These are phyloP conservation scores for Takashimella koratensis DNA, from an alignment of 1,284 basidiomycete genomes.

Conservation along the genomic window DNA sequence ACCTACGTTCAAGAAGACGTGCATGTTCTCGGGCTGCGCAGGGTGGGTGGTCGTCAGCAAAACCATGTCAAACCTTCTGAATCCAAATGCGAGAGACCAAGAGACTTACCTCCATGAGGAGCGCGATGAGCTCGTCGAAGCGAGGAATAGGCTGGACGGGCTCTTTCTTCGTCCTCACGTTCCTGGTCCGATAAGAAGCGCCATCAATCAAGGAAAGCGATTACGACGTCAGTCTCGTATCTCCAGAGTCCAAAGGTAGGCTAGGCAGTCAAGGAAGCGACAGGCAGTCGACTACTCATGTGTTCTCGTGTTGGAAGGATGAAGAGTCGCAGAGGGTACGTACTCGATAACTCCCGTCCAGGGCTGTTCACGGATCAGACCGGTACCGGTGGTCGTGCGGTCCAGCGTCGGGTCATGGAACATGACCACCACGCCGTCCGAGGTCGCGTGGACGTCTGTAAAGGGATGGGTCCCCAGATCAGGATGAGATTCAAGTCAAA, in stretches of 20 bases:
- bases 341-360: constrained; percentile 49
- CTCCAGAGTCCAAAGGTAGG: no score
- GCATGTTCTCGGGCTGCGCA: constrained; percentile 70
- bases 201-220: no score
- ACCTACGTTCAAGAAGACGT: constrained; percentile 72
- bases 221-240: no score
- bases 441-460: constrained; percentile 91
- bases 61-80: neutral
- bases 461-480: neutral
- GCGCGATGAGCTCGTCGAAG: constrained; percentile 70
- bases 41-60: constrained; percentile 4
- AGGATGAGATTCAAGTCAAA: no score
- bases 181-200: constrained; percentile 32
- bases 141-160: constrained; percentile 85
- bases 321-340: no score
- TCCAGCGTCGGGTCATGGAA: constrained; percentile 81
- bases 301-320: no score
- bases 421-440: constrained; percentile 89
- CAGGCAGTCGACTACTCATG: no score
- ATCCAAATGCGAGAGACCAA: neutral
- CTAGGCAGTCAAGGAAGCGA: no score
- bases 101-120: constrained; percentile 64
- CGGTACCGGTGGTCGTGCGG: constrained; percentile 57
- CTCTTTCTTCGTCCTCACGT: constrained; percentile 73
- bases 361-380: constrained; percentile 52